phyloP scores from a whole-genome alignment of 192 early-diverging fungal genomes.

The Anaeromyces robustus region DNA sequence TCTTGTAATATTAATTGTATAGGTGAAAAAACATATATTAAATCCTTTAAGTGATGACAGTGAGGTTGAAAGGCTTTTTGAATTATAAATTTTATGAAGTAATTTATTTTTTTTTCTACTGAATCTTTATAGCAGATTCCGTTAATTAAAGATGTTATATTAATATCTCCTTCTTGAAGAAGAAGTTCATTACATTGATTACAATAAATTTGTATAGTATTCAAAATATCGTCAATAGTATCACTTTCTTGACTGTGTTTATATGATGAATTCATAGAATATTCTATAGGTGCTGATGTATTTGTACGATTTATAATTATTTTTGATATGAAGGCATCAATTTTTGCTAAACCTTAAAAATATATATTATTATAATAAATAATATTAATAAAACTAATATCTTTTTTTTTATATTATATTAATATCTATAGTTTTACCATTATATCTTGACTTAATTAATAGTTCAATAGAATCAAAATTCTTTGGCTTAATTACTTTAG shows the following conservation, averaged over 20 bases:
- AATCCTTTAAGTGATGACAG: neutral
- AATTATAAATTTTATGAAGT: neutral
- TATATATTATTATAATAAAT: neutral
- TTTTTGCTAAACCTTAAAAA: neutral
- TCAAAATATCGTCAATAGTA: neutral
- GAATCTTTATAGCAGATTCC: neutral
- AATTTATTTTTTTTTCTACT: neutral
- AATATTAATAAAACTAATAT: too few species aligned
- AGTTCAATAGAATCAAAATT: neutral
- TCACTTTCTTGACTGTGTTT: neutral
- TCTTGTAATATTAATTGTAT: neutral
- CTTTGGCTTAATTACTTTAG: neutral
- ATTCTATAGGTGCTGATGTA: neutral
- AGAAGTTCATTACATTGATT: neutral
- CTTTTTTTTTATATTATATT: too few species aligned
- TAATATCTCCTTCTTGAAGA: neutral
- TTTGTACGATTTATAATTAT: neutral
- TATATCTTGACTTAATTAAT: neutral
- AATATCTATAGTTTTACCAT: too few species aligned
- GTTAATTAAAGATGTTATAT: neutral
- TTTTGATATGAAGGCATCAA: neutral
- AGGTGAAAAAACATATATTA: neutral
- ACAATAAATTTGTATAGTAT: neutral
- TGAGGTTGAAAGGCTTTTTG: neutral
- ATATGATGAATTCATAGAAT: neutral